Conservation (phyloP, 2,329 filamentous ascomycete species). For the Aspergillus aculeatus region DNA sequence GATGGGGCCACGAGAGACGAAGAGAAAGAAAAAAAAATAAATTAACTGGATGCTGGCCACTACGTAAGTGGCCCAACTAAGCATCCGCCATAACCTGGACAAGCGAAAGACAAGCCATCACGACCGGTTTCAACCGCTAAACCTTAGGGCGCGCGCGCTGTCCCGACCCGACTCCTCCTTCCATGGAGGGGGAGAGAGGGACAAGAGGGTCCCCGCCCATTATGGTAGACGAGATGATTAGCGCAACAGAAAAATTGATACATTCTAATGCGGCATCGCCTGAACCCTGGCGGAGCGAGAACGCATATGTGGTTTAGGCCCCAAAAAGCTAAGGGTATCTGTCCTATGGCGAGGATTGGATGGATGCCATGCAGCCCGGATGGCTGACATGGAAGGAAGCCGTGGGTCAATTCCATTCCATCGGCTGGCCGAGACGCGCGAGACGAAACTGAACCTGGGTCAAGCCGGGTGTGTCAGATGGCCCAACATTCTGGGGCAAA, state of each 20-base stretch:
- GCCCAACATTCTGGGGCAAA: background rate
- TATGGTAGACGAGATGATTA: background rate
- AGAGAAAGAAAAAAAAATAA: background rate
- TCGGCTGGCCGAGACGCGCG: slow-evolving; percentile 5
- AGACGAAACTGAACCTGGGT: background rate
- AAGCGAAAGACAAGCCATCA: background rate
- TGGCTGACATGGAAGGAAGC: slow-evolving; percentile 3
- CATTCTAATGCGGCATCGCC: background rate
- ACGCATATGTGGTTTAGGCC: slow-evolving; percentile 1
- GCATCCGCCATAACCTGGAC: background rate
- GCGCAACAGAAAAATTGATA: background rate
- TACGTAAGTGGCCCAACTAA: background rate
- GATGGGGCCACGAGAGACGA: background rate
- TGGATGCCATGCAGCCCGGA: slow-evolving; percentile 3
- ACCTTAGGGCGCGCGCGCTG: background rate
- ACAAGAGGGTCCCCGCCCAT: background rate
- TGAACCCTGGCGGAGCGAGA: slow-evolving; percentile 1
- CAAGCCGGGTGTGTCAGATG: background rate
- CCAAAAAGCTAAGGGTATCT: background rate
- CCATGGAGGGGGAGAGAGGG: background rate
- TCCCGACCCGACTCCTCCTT: slow-evolving; percentile 3
- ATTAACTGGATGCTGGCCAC: background rate
- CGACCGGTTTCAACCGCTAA: slow-evolving; percentile 3
- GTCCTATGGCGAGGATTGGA: background rate
- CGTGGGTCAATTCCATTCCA: background rate